A percentile compares a stretch with the other conserved stretches of the same genome.
Conservation (phyloP, 148 eudicot species). For the Chenopodium suecicum region DNA sequence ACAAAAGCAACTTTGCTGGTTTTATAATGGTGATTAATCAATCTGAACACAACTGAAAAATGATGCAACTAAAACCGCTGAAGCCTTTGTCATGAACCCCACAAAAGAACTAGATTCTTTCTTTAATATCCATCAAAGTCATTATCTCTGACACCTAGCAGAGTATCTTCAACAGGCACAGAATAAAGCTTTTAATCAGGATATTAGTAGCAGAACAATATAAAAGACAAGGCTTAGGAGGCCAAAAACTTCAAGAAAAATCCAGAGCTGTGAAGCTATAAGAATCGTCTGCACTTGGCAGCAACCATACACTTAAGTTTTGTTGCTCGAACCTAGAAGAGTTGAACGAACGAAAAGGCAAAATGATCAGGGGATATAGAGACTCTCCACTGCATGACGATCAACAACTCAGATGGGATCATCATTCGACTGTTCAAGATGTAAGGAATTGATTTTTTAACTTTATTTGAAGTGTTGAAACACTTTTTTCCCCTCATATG, state of each 20-base stretch:
- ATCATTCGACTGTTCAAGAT: slow-evolving; percentile 13
- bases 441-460: slow-evolving; percentile 9
- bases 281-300: not conserved
- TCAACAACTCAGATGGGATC: slow-evolving; percentile 15
- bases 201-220: not conserved
- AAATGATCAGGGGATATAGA: not conserved
- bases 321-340: not conserved
- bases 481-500: not conserved
- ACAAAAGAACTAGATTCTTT: slow-evolving; percentile 21
- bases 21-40: not conserved
- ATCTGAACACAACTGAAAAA: not conserved
- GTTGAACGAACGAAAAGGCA: not conserved
- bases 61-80: not conserved
- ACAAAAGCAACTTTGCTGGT: not conserved
- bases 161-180: slow-evolving; percentile 15
- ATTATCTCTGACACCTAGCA: not conserved
- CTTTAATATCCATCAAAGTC: slow-evolving; percentile 18
- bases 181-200: slow-evolving; percentile 13
- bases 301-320: not conserved
- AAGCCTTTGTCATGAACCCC: slow-evolving; percentile 2
- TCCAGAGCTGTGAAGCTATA: not conserved
- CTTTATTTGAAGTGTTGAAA: not conserved
- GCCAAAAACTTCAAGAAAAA: not conserved
- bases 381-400: not conserved
- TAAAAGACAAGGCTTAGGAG: not conserved